Evolutionary conservation across 1,284 basidiomycete species (phyloP).

Genomic region (Gymnopus androsaceus): DNA sequence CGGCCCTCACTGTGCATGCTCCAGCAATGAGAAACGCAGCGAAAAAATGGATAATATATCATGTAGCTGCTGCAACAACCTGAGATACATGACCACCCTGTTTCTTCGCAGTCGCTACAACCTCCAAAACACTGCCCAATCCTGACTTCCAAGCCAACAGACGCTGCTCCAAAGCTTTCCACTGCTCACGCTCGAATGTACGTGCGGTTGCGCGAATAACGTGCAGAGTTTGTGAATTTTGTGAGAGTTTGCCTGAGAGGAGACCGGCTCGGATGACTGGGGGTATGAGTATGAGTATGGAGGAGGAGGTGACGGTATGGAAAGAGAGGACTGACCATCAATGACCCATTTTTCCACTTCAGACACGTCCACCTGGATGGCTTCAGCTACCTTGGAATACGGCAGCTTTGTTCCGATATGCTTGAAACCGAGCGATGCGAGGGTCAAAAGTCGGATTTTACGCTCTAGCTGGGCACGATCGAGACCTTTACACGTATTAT

Average conservation of each 20-base stretch:
- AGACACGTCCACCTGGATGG: conserved; percentile 64
- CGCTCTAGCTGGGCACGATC: conserved; percentile 63
- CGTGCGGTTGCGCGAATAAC: conserved; percentile 80
- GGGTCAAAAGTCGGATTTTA: conserved; percentile 82
- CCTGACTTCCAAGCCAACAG: conserved; percentile 81
- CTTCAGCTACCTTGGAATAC: conserved; percentile 73
- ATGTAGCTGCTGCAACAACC: conserved; percentile 19
- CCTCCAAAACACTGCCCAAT: conserved; percentile 66
- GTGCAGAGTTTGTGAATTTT: conserved; percentile 75
- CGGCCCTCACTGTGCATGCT: too few relatives aligned
- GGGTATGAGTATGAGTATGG: conserved; percentile 1
- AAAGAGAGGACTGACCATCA: conserved; percentile 59
- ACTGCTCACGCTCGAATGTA: conserved; percentile 78
- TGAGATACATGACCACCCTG: conserved; percentile 36
- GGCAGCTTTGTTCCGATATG: conserved; percentile 76
- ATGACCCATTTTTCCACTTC: conserved; percentile 92
- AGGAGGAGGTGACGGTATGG: conserved; percentile 22
- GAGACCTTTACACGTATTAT: conserved; percentile 40
- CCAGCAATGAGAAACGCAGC: too few relatives aligned
- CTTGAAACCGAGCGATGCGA: conserved; percentile 78
- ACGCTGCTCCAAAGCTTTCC: conserved; percentile 81
- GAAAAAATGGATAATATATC: conserved; percentile 6
- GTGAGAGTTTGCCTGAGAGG: conserved; percentile 83
- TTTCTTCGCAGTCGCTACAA: conserved; percentile 62
- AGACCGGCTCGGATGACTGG: conserved; percentile 85